Base-by-base conservation (phyloP, 768 basidiomycete genomes). In the Cystoderma amianthinum region DNA sequence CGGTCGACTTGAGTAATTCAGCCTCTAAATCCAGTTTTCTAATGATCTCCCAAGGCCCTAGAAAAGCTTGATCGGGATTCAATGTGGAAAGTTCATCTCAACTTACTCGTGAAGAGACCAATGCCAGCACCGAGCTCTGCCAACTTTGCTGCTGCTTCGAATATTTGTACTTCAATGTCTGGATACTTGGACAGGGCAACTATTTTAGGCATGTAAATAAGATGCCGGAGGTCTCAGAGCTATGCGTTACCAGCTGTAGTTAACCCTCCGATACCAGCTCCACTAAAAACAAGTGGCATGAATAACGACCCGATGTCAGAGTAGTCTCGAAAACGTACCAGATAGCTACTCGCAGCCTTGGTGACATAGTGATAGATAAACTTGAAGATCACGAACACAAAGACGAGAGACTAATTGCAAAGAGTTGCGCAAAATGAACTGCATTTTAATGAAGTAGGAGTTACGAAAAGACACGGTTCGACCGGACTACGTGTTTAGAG, bases 51-150 rank as follows among this genome's bases (percentile, higher is more conserved):
- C 74, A 76, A 42, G 72, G 59, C 9, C 72, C 72, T 74, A 38
- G 24, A 40, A 40, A 40, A 36, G n/a, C n/a, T n/a, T n/a, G n/a
- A n/a, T n/a, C n/a, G n/a, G n/a, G n/a, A n/a, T n/a, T n/a, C n/a
- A n/a, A n/a, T n/a, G n/a, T n/a, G n/a, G n/a, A n/a, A n/a, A n/a
- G n/a, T n/a, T 32, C 11, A n/a, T 28, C 10, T 6, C 3, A 36
- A 36, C 60, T 49, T 55, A 63, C 77, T 69, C 18, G 65, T 64
- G 48, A 67, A 79, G 6, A 80, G 50, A 3, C 73, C 75, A 40
- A 82, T 66, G n/a, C 80, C 80, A 13, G 78, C 78, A n/a, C 80
- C 80, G 18, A 79, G 32, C 55, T 80, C 79, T 18, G 66, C 57
- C 32, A 80, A 66, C 39, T 68, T 56, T 30, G 54, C 50, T 20